Conservation (phyloP, 1,139 yeast genomes). For the Saccharomyces hybrid region DNA sequence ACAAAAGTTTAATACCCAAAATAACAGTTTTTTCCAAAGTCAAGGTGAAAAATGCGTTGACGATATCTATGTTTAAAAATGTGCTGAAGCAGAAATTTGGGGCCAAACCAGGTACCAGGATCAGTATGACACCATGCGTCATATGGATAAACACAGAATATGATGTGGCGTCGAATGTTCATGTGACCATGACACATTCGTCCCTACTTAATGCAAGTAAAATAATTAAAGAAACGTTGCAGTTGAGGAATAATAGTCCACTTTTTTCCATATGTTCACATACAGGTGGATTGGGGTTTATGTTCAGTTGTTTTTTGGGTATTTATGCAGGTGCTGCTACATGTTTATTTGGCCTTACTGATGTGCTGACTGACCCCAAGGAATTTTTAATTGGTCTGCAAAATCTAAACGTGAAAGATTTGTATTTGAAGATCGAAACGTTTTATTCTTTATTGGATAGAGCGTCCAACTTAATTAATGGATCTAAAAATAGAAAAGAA, state of each 20-base stretch:
- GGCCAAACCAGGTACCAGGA: constrained; percentile 19
- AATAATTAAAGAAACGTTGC: constrained; percentile 86
- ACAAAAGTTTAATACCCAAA: constrained; percentile 25
- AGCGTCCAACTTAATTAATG: constrained; percentile 36
- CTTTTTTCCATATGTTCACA: constrained; percentile 85
- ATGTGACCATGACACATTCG: constrained; percentile 42
- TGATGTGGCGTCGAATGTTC: constrained; percentile 21
- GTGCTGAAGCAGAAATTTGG: constrained; percentile 17
- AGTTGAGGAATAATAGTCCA: constrained; percentile 63
- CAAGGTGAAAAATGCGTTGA: constrained; percentile 21
- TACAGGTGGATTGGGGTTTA: constrained; percentile 77
- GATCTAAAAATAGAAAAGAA: constrained; percentile 5
- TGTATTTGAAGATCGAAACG: constrained; percentile 81
- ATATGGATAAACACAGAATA: constrained; percentile 33
- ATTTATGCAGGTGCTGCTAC: constrained; percentile 84
- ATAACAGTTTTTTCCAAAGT: constrained; percentile 28
- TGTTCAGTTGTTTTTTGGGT: constrained; percentile 77
- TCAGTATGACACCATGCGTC: constrained; percentile 18
- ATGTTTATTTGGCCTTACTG: constrained; percentile 68
- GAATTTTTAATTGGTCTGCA: constrained; percentile 67
- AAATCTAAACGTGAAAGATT: constrained; percentile 75
- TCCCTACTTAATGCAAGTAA: constrained; percentile 74
- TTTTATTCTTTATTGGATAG: constrained; percentile 29
- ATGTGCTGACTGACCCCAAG: constrained; percentile 68
- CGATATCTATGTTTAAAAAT: constrained; percentile 16